Evolutionary conservation across 176 grass and related monocot genomes (phyloP), one percentile per base, ranked within the genome.

Genomic region (Phoenix roebelenii): DNA sequence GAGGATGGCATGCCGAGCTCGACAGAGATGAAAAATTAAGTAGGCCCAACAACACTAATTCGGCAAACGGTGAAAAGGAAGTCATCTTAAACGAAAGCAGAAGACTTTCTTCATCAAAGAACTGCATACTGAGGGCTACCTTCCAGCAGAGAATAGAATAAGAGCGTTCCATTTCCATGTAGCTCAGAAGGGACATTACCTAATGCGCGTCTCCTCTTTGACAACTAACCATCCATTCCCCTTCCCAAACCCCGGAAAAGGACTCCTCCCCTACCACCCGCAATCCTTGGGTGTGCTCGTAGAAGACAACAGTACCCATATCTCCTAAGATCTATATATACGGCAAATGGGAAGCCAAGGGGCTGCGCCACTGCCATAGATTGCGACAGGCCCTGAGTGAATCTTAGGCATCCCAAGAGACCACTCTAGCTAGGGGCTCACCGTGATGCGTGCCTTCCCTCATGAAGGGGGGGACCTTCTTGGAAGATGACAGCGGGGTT

Each of bases 111-210:
- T 60, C 32, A 60, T 39, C 58, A 60, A 19, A 12, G 16, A 30
- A 35, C 58, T 35, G 26, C 58, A 60, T 4, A 35, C 35, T 7
- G 18, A 60, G 54, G 30, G 16, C 25, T 60, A 2, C 3, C 39
- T 15, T 32, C 10, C 16, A 17, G 5, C 54, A 39, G 58, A 32
- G 26, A 19, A 39, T 39, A 60, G 58, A 30, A 35, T 12, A 39
- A 60, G 58, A 19, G 58, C 25, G 18, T 60, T 60, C 58, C 26
- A 60, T 18, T 60, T 60, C 58, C 26, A 60, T 60, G 58, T 29
- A 60, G 14, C 16, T 5, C 26, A 60, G 39, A 60, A 18, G 58
- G 25, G 9, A 26, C 58, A 3, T 18, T 29, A 35, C 17, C n/a
- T 19, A 10, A 24, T n/a, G 54, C 12, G 19, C 12, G 7, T 18